A percentile compares a stretch with the other conserved stretches of the same genome.
phyloP scores from a whole-genome alignment of 2,329 filamentous ascomycete genomes.

The Dothidotthia symphoricarpi region DNA sequence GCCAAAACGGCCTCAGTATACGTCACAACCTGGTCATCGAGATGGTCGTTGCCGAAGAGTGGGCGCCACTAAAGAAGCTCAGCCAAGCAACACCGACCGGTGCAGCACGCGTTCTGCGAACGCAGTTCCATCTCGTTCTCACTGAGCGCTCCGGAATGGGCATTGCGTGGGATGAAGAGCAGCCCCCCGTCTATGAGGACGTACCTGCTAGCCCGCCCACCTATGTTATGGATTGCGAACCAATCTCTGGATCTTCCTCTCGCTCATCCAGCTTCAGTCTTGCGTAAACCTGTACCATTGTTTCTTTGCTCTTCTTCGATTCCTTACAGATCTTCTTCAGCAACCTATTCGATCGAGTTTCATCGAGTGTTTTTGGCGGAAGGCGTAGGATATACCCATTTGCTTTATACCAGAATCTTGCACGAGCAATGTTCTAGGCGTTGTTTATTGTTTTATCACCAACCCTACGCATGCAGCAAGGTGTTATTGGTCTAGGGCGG shows the following conservation, averaged over 20 bases:
- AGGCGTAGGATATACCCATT: slow-evolving; percentile 31
- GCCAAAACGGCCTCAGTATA: slow-evolving; percentile 71
- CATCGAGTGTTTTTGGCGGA: slow-evolving; percentile 15
- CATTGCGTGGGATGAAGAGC: slow-evolving; percentile 95
- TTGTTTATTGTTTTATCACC: slow-evolving; percentile 1
- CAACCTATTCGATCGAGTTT: slow-evolving; percentile 15
- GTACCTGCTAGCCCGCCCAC: slow-evolving; percentile 80
- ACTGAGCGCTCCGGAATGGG: slow-evolving; percentile 84
- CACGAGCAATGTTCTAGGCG: too few relatives aligned
- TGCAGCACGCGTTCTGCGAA: slow-evolving; percentile 83
- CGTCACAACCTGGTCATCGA: slow-evolving; percentile 86
- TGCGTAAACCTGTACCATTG: slow-evolving; percentile 6
- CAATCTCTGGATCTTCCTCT: slow-evolving; percentile 41
- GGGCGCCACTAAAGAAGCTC: slow-evolving; percentile 66
- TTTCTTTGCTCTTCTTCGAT: slow-evolving; percentile 7
- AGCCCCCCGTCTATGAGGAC: slow-evolving; percentile 89
- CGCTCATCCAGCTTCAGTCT: slow-evolving; percentile 28
- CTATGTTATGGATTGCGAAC: slow-evolving; percentile 40
- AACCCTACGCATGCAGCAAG: slow-evolving; percentile 2
- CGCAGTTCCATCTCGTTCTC: slow-evolving; percentile 81
- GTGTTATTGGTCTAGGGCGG: too few relatives aligned
- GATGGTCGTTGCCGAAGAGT: slow-evolving; percentile 92
- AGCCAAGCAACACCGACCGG: slow-evolving; percentile 81
- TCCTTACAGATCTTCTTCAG: slow-evolving; percentile 23
- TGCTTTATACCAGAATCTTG: slow-evolving; percentile 3